Percentiles rank a stretch among this genome's conserved stretches.
phyloP scores from a whole-genome alignment of 805 yeast genomes.

The Saturnispora kantuleensis region DNA sequence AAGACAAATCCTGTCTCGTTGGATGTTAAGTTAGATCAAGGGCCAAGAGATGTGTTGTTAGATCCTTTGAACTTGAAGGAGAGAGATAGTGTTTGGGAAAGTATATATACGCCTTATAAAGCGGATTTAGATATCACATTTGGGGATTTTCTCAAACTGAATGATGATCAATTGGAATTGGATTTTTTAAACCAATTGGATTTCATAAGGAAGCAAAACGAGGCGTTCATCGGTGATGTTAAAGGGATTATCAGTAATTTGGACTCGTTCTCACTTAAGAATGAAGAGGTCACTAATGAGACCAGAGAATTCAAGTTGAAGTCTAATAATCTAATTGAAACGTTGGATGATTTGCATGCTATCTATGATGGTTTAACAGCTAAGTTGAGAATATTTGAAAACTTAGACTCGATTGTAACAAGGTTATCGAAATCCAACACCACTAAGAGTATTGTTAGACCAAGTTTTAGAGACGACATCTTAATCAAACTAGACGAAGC shows the following conservation, averaged over 20 bases:
- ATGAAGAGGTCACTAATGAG: slow-evolving; percentile 49
- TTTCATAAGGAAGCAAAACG: slow-evolving; percentile 20
- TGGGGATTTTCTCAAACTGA: slow-evolving; percentile 31
- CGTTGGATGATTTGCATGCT: slow-evolving; percentile 33
- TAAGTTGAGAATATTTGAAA: slow-evolving; percentile 53
- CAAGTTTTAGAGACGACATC: slow-evolving; percentile 41
- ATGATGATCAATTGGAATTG: slow-evolving; percentile 30
- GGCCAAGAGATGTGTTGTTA: neutral
- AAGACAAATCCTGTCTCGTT: neutral
- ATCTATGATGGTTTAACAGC: slow-evolving; percentile 36
- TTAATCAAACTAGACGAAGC: slow-evolving; percentile 57
- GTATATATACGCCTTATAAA: slow-evolving; percentile 1
- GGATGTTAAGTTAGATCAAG: neutral
- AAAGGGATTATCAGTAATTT: slow-evolving; percentile 35
- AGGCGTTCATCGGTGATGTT: slow-evolving; percentile 36
- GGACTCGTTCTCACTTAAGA: slow-evolving; percentile 37
- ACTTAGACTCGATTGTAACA: slow-evolving; percentile 59
- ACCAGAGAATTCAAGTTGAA: slow-evolving; percentile 55
- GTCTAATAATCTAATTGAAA: slow-evolving; percentile 40
- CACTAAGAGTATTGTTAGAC: slow-evolving; percentile 57
- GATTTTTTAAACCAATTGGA: slow-evolving; percentile 30
- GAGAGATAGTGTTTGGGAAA: slow-evolving; percentile 24
- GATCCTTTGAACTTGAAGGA: slow-evolving; percentile 34
- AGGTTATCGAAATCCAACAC: slow-evolving; percentile 53
- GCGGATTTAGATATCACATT: slow-evolving; percentile 26